These are phyloP conservation scores for Geosiphon pyriformis DNA, from an alignment of 192 early-diverging fungal species.

Conservation along the genomic window DNA sequence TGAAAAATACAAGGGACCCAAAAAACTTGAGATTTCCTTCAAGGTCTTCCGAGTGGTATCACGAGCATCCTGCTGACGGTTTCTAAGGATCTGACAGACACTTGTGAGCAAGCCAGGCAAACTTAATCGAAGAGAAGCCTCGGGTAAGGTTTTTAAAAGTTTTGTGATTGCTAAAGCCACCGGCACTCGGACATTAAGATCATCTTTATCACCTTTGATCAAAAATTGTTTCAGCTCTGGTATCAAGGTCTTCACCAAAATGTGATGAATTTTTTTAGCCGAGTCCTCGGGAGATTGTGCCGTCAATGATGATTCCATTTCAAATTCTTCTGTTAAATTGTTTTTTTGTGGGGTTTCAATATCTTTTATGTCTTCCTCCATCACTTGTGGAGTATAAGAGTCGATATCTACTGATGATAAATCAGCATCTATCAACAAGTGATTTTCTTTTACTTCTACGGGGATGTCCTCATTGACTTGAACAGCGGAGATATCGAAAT, in stretches of 20 bases:
- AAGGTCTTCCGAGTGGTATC: constrained; percentile 83
- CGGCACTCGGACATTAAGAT: constrained; percentile 74
- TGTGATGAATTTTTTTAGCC: constrained; percentile 56
- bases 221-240: constrained; percentile 79
- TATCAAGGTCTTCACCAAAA: constrained; percentile 69
- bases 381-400: background rate
- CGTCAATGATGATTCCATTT: constrained; percentile 35
- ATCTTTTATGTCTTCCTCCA: too few relatives aligned
- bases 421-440: too few relatives aligned
- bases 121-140: constrained; percentile 66
- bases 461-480: constrained; percentile 30
- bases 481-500: constrained; percentile 74
- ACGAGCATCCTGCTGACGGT: constrained; percentile 76
- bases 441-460: constrained; percentile 21
- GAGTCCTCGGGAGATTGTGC: constrained; percentile 29
- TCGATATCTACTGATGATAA: background rate
- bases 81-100: constrained; percentile 82
- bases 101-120: constrained; percentile 83
- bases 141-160: constrained; percentile 76
- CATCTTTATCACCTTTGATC: constrained; percentile 66
- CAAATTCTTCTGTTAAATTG: constrained; percentile 29
- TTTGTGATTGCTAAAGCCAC: constrained; percentile 81
- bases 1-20: constrained; percentile 78
- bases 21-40: constrained; percentile 74
- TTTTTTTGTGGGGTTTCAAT: background rate